Percentiles rank a stretch among this genome's conserved stretches.
These are phyloP conservation scores for Nissolia schottii DNA, from an alignment of 306 rosid genomes.

Conservation along the genomic window DNA sequence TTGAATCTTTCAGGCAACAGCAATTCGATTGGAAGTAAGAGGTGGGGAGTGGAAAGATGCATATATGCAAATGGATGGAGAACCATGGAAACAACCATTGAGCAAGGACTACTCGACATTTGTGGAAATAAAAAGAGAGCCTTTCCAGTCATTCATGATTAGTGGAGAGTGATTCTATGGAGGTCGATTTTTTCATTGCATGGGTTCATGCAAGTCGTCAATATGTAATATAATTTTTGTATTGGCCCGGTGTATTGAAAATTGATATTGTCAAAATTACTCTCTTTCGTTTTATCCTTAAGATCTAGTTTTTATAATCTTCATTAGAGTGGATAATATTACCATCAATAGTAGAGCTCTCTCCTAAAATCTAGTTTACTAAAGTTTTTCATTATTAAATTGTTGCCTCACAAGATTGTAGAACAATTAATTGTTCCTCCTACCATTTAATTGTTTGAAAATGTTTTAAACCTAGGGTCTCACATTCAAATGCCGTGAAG, in stretches of 20 bases:
- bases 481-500: too few relatives aligned
- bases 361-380: not conserved
- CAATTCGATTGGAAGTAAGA: slow-evolving; percentile 78
- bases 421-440: too few relatives aligned
- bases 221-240: slow-evolving; percentile 9
- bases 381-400: too few relatives aligned
- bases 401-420: too few relatives aligned
- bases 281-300: not conserved
- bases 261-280: not conserved
- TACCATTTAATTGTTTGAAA: too few relatives aligned
- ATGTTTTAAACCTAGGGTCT: too few relatives aligned
- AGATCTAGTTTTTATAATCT: not conserved
- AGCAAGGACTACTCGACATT: slow-evolving; percentile 59
- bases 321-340: not conserved
- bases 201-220: slow-evolving; percentile 14
- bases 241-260: not conserved
- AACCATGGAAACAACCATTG: slow-evolving; percentile 96
- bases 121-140: slow-evolving; percentile 80
- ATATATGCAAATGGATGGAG: slow-evolving; percentile 94
- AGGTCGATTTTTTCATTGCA: not conserved
- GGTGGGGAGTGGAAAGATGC: slow-evolving; percentile 95
- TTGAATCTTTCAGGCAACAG: slow-evolving; percentile 59
- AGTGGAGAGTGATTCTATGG: slow-evolving; percentile 48
- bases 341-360: not conserved
- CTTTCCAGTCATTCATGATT: slow-evolving; percentile 67